These are phyloP conservation scores for Sporothrix phasma DNA, from an alignment of 2,329 filamentous ascomycete genomes.

Conservation along the genomic window DNA sequence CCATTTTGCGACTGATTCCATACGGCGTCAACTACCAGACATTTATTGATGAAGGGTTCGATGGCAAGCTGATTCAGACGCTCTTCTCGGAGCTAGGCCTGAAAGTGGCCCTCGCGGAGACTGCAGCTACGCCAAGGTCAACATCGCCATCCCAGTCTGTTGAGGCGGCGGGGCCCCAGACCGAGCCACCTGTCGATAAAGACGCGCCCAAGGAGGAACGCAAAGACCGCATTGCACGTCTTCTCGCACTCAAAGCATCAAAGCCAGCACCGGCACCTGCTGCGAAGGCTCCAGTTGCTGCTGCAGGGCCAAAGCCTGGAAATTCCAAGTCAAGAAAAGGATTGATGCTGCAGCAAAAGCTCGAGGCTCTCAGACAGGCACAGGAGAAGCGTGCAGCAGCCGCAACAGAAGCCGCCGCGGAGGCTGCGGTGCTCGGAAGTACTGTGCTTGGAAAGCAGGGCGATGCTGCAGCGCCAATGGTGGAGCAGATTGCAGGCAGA, in stretches of 20 bases:
- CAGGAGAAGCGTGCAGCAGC: constrained; percentile 34
- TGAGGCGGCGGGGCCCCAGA: not conserved
- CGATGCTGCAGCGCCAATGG: not conserved
- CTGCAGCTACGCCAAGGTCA: not conserved
- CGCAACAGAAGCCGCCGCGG: not conserved
- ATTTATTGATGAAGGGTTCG: constrained; percentile 63
- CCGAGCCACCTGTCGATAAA: not conserved
- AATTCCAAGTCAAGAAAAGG: constrained; percentile 57
- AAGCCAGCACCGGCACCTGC: constrained; percentile 8
- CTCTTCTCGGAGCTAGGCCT: constrained; percentile 63
- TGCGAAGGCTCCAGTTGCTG: not conserved
- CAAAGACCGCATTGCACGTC: constrained; percentile 65
- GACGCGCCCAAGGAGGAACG: constrained; percentile 42
- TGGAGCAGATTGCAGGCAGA: not conserved
- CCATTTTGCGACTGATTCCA: constrained; percentile 54
- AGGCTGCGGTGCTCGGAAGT: not conserved
- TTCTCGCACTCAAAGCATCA: constrained; percentile 58
- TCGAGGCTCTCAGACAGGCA: constrained; percentile 61
- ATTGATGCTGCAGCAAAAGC: constrained; percentile 61
- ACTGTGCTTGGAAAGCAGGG: not conserved
- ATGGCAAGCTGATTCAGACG: constrained; percentile 48
- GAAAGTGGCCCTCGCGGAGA: constrained; percentile 27
- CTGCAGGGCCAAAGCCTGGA: constrained; percentile 28
- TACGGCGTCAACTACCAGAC: constrained; percentile 64
- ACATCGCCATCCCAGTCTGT: not conserved